These are phyloP conservation scores for Calamus simplicifolius DNA, from an alignment of 176 grass and related monocot species.

Conservation along the genomic window DNA sequence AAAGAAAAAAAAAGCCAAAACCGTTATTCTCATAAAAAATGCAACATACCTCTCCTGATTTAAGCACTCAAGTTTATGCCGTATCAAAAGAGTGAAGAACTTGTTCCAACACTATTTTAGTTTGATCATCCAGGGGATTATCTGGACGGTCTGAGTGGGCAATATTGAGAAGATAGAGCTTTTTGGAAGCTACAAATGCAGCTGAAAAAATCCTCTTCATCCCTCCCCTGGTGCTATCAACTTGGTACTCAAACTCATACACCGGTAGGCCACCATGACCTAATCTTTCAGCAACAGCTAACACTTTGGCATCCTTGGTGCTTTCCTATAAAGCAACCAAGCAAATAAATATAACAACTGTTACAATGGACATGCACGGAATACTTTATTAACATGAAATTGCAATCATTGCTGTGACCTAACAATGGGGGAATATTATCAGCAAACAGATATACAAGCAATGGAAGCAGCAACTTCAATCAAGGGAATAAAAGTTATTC, in stretches of 20 bases:
- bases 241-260: slow-evolving; percentile 74
- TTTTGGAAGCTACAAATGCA: slow-evolving; percentile 70
- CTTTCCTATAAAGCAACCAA: slow-evolving; percentile 56
- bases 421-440: too few relatives aligned
- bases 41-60: too few relatives aligned
- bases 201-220: slow-evolving; percentile 75
- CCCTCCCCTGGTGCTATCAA: slow-evolving; percentile 88
- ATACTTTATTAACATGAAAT: too few relatives aligned
- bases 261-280: slow-evolving; percentile 41
- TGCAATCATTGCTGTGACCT: too few relatives aligned
- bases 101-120: slow-evolving; percentile 62
- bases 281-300: slow-evolving; percentile 52
- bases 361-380: too few relatives aligned
- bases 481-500: too few relatives aligned
- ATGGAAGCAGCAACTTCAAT: too few relatives aligned
- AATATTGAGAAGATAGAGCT: slow-evolving; percentile 89
- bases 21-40: too few relatives aligned
- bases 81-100: slow-evolving; percentile 90
- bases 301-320: slow-evolving; percentile 56
- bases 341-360: slow-evolving; percentile 7
- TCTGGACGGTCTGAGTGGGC: slow-evolving; percentile 53
- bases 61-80: slow-evolving; percentile 18
- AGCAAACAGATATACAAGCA: too few relatives aligned
- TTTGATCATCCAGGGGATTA: slow-evolving; percentile 50
- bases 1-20: too few relatives aligned